Evolutionary conservation across 1,139 yeast species (phyloP), one percentile per base, ranked within the genome.

Genomic region (Candida smagusa): DNA sequence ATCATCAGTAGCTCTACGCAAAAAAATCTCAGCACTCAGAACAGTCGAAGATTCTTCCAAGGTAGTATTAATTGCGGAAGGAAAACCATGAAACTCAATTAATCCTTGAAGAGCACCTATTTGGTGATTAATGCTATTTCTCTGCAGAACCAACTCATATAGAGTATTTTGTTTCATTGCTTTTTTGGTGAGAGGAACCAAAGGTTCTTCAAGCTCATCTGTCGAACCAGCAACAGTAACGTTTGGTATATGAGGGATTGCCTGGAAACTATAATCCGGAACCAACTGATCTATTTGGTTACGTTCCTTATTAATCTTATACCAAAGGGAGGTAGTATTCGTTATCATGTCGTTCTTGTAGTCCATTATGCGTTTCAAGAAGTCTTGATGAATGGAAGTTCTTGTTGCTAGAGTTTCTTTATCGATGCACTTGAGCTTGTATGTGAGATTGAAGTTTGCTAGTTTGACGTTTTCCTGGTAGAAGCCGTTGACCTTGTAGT

Each of bases 271-370:
- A 48, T 52, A 68, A 44, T 71, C 75, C 0, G 74, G 70, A 6
- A 66, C 89, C 34, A 83, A 58, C 48, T 81, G 78, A 58, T 90
- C 97, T 79, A 89, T 74, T 38, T 81, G 81, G 47, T 95, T 76
- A 48, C 97, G 73, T 58, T 92, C 98, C 52, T 84, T 80, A 60
- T 90, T 90, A 52, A 90, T 85, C 48, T 85, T 84, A 63, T 92
- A 92, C 97, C 98, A 92, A 48, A 80, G 74, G 34, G 86, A 79
- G 1, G 97, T 90, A 4, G 96, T 86, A 12, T 79, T 74, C 41
- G 78, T 72, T 37, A 92, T 73, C 68, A 88, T 70, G 27, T 71
- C 68, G 41, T 75, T 74, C 45, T 90, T 84, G 34, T 76, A 61
- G 54, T 89, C 95, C 52, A 82, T 79, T 33, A 79, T 66, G 44